Evolutionary conservation across 192 early-diverging fungal species (phyloP), one percentile per base, ranked within the genome.

Genomic region (Chytriomyces sp.): DNA sequence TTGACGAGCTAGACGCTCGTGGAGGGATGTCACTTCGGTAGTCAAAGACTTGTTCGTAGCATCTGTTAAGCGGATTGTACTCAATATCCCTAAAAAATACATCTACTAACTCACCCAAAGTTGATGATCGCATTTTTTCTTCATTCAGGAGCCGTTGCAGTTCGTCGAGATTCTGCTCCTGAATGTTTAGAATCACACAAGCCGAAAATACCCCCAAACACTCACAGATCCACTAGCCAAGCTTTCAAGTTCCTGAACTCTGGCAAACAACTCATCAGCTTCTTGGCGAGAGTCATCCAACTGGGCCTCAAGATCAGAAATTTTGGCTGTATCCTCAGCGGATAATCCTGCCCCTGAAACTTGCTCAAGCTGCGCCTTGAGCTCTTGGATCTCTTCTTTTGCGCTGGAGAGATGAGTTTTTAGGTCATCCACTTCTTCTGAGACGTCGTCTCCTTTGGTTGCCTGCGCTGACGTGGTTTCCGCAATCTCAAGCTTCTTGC

Each of bases 41-140:
- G 66, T 68, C 17, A 68, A 22, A 32, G 66, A 68, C 44, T 68
- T 53, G 32, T 68, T 68, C 25, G 66, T 55, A 12, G 66, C 66
- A 40, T 68, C 66, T 34, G 38, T 17, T 25, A 62, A 62, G 44
- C 22, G 0, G n/a, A n/a, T n/a, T n/a, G n/a, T n/a, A n/a, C n/a
- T n/a, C n/a, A n/a, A n/a, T n/a, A n/a, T n/a, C n/a, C n/a, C n/a
- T n/a, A n/a, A n/a, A 22, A 49, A 49, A 49, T 22, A 49, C 44
- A 3, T 49, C 22, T 3, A n/a, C 22, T 14, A 22, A 49, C 14
- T 49, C 22, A 49, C 44, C 44, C 22, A 49, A 22, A 0, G 44
- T 49, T 49, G 6, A 36, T 68, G 36, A 56, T 31, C 53, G 49
- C 7, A 34, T 17, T 55, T 68, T 22, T 56, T 68, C 66, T 22